Conservation (phyloP, 208 protist genomes). For the Leishmania arabica region DNA sequence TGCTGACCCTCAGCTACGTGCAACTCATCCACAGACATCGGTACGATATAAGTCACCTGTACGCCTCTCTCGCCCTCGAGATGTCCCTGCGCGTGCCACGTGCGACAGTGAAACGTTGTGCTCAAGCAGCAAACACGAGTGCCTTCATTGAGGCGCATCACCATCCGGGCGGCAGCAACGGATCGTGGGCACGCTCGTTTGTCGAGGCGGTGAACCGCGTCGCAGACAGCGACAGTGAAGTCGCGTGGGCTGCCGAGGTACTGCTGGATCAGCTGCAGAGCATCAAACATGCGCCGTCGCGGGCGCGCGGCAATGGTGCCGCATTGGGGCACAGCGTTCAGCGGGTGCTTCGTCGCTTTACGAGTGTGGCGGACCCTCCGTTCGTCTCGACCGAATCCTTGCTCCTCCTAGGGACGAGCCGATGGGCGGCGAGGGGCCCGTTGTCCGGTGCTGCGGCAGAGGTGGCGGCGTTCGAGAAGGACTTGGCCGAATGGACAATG, state of each 20-base stretch:
- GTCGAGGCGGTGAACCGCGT: background rate
- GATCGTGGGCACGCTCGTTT: background rate
- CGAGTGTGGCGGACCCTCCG: conserved; percentile 24
- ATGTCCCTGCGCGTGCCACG: conserved; percentile 26
- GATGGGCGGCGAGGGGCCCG: conserved; percentile 17
- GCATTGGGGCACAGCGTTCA: background rate
- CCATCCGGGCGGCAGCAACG: background rate
- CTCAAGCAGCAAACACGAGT: background rate
- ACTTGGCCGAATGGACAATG: conserved; percentile 14
- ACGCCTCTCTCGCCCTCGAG: conserved; percentile 60
- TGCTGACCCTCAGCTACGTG: conserved; percentile 63
- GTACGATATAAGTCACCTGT: conserved; percentile 58
- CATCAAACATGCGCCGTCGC: background rate
- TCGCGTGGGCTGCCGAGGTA: conserved; percentile 9
- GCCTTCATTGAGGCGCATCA: background rate
- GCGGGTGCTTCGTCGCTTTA: conserved; percentile 2
- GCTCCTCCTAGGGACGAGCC: conserved; percentile 22
- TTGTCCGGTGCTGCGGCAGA: background rate
- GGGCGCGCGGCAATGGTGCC: background rate
- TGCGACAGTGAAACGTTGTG: background rate
- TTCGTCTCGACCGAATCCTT: conserved; percentile 29
- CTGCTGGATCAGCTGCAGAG: conserved; percentile 5
- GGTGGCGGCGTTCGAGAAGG: background rate
- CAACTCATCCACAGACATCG: conserved; percentile 53
- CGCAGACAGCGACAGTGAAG: background rate